These are phyloP conservation scores for Leishmania arabica DNA, from an alignment of 208 protist genomes.

Conservation along the genomic window DNA sequence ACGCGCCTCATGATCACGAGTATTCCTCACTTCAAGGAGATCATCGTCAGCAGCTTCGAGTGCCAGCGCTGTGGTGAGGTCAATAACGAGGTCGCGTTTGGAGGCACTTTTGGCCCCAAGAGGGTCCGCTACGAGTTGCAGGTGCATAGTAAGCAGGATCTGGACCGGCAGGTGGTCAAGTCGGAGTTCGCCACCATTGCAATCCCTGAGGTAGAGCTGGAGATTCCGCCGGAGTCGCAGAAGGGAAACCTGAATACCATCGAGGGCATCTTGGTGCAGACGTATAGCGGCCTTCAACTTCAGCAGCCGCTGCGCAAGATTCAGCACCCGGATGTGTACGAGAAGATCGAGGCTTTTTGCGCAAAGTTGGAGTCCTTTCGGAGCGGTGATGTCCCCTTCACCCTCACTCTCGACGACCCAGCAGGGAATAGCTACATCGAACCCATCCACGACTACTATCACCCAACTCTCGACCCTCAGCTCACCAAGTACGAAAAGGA, in stretches of 20 bases:
- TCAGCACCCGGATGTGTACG: slow-evolving; percentile 77
- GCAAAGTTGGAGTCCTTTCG: slow-evolving; percentile 65
- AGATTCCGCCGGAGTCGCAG: slow-evolving; percentile 92
- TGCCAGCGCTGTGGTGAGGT: slow-evolving; percentile 83
- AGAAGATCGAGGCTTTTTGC: slow-evolving; percentile 84
- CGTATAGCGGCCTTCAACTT: slow-evolving; percentile 70
- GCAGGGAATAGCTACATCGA: slow-evolving; percentile 94
- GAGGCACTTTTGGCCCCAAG: slow-evolving; percentile 82
- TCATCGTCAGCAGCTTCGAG: slow-evolving; percentile 93
- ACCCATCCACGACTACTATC: slow-evolving; percentile 88
- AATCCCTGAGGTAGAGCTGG: slow-evolving; percentile 93
- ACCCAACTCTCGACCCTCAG: slow-evolving; percentile 86
- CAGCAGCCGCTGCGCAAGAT: slow-evolving; percentile 79
- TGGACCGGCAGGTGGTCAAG: slow-evolving; percentile 94
- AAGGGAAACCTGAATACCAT: slow-evolving; percentile 94
- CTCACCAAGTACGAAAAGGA: slow-evolving; percentile 85
- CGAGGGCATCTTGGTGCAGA: slow-evolving; percentile 92
- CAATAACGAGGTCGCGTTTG: slow-evolving; percentile 93
- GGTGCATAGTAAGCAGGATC: slow-evolving; percentile 83
- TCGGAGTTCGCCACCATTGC: slow-evolving; percentile 89
- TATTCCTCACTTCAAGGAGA: slow-evolving; percentile 92
- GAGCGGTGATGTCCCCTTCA: slow-evolving; percentile 83
- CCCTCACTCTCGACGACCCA: slow-evolving; percentile 94
- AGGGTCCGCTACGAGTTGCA: slow-evolving; percentile 85
- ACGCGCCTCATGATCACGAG: slow-evolving; percentile 92